Base-by-base conservation (phyloP, 2,329 filamentous ascomycete species). In the Madurella mycetomatis region DNA sequence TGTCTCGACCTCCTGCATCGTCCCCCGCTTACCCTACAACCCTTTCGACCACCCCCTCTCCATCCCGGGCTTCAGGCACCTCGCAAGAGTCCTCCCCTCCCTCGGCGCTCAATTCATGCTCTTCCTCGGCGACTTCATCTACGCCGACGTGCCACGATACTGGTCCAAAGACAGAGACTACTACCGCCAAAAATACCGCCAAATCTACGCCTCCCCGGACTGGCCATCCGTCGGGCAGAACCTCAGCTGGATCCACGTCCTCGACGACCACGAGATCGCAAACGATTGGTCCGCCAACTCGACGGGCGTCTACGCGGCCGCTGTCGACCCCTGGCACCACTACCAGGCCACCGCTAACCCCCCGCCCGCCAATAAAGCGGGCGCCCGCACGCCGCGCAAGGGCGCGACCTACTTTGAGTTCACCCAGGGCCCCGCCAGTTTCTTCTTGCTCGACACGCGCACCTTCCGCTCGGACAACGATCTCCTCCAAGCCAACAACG, bases 231-330 rank as follows among this genome's bases (percentile, higher is more conserved):
- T 88, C 11, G 84, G 84, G 1, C 79, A 87, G 62, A 85, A 90
- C 52, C 76, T 97, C n/a, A 95, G 92, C 64, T 99, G 94, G 94
- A 90, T 97, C 43, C 94, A 99, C 66, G 92, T 95, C 2, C 81
- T 96, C 7, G 94, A 99, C 66, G 94, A 99, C 68, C 94, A 99
- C 65, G 94, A 99, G 68, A 96, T 99, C 58, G 82, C 82, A 5
- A 97, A 99, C 64, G 94, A 97, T 72, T 97, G 92, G 91, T 84
- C 87, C 56, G 78, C 81, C 16, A 94, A 92, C 67, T 86, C 82
- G 13, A 91, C 89, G 0, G 88, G 89, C 5, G 81, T 95, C 0
- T 96, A 92, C 67, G 71, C 79, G 2, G 82, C 87, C 0, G 92
- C 92, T 4, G 83, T 88, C 43, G 90, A 95, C 56, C 90, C 92